Percentiles rank a stretch among this genome's conserved stretches.
phyloP scores from a whole-genome alignment of 495 filamentous ascomycete species.

The Hypoxylon subgilvum region DNA sequence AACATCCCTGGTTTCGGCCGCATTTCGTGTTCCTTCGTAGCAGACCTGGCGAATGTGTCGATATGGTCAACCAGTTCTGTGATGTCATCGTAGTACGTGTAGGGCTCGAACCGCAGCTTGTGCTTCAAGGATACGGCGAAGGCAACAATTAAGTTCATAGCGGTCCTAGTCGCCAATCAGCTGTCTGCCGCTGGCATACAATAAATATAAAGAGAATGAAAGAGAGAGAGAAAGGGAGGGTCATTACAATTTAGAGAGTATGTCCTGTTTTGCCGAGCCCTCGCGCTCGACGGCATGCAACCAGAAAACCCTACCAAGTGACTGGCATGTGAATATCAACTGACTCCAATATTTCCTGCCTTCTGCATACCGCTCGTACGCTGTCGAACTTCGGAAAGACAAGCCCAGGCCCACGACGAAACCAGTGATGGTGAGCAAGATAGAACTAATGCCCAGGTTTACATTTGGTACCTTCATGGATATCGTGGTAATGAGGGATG shows the following conservation, averaged over 20 bases:
- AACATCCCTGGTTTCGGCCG: constrained; percentile 57
- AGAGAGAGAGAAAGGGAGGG: not conserved
- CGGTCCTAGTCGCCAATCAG: constrained; percentile 57
- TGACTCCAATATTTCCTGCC: constrained; percentile 79
- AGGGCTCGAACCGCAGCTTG: constrained; percentile 86
- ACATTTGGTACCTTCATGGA: constrained; percentile 59
- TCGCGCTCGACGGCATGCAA: constrained; percentile 71
- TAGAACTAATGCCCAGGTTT: constrained; percentile 66
- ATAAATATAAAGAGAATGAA: not conserved
- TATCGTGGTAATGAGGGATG: constrained; percentile 70
- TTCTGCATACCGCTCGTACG: constrained; percentile 82
- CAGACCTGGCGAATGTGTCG: constrained; percentile 72
- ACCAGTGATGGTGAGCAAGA: constrained; percentile 83
- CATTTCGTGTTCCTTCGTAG: constrained; percentile 60
- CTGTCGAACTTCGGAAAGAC: constrained; percentile 82
- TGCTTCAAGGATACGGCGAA: constrained; percentile 81
- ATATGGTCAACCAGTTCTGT: constrained; percentile 63
- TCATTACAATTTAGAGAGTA: constrained; percentile 68
- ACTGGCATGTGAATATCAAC: constrained; percentile 72
- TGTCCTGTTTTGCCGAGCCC: constrained; percentile 66
- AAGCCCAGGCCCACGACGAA: constrained; percentile 86
- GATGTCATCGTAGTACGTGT: constrained; percentile 75
- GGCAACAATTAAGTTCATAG: constrained; percentile 80
- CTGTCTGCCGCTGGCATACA: not conserved
- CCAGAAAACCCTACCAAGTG: constrained; percentile 80